Conservation (phyloP, 2,329 filamentous ascomycete genomes). For the Apiospora marii region DNA sequence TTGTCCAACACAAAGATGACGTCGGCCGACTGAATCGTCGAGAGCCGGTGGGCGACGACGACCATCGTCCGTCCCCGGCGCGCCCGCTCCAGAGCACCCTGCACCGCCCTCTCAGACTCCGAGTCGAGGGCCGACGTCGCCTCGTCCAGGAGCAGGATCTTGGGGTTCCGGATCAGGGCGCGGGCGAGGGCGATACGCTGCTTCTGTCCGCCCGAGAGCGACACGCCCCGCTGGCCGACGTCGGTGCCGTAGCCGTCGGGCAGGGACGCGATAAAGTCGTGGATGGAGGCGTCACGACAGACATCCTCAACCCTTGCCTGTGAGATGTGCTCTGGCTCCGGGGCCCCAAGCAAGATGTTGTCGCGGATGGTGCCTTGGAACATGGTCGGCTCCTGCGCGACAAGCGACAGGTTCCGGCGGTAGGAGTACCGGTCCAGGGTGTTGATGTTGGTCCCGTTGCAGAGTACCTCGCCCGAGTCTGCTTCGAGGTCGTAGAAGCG, state of each 20-base stretch:
- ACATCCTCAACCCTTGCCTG: slow-evolving; percentile 59
- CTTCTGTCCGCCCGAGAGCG: slow-evolving; percentile 65
- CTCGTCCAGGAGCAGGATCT: slow-evolving; percentile 75
- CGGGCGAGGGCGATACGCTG: slow-evolving; percentile 68
- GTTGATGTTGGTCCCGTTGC: slow-evolving; percentile 62
- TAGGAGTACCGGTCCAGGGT: slow-evolving; percentile 56
- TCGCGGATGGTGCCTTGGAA: slow-evolving; percentile 69
- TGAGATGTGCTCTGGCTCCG: slow-evolving; percentile 55
- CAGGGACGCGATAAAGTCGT: slow-evolving; percentile 53
- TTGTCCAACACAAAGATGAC: slow-evolving; percentile 65
- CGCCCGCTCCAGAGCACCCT: slow-evolving; percentile 53
- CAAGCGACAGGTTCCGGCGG: slow-evolving; percentile 69
- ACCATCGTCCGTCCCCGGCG: slow-evolving; percentile 54
- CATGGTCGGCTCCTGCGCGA: slow-evolving; percentile 75
- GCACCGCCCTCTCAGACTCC: slow-evolving; percentile 65
- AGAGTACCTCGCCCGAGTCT: slow-evolving; percentile 56
- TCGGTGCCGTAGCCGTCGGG: slow-evolving; percentile 45
- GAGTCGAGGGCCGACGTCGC: slow-evolving; percentile 75
- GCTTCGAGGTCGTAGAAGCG: slow-evolving; percentile 59
- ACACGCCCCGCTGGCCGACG: slow-evolving; percentile 38
- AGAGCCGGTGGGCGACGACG: slow-evolving; percentile 38
- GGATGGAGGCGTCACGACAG: slow-evolving; percentile 52
- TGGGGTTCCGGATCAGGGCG: slow-evolving; percentile 74
- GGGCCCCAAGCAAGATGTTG: slow-evolving; percentile 68
- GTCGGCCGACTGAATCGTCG: slow-evolving; percentile 50